phyloP scores from a whole-genome alignment of 2,329 filamentous ascomycete genomes.

The Aspergillus terreus region DNA sequence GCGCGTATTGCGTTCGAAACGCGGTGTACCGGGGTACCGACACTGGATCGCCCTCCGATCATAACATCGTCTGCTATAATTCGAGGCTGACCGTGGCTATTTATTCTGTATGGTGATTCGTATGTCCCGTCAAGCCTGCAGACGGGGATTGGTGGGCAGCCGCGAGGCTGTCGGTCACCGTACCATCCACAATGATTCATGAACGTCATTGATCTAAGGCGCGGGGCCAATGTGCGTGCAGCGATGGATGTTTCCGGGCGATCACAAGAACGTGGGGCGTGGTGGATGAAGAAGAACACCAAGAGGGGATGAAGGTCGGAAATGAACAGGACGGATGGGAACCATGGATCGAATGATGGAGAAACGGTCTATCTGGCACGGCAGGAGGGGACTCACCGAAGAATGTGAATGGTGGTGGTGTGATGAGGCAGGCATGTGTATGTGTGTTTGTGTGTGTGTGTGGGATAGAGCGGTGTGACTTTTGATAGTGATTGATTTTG shows the following conservation, averaged over 20 bases:
- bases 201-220: conserved; percentile 6
- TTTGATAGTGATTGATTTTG: neutral
- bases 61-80: neutral
- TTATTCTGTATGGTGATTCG: neutral
- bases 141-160: neutral
- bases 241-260: conserved; percentile 6
- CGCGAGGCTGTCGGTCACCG: conserved; percentile 1
- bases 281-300: conserved; percentile 9
- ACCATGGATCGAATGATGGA: conserved; percentile 6
- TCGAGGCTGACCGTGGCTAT: neutral
- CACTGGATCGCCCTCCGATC: neutral
- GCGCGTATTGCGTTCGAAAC: neutral
- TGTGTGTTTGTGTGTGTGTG: neutral
- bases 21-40: neutral
- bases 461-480: conserved; percentile 26
- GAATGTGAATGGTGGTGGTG: conserved; percentile 11
- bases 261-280: conserved; percentile 13
- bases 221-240: conserved; percentile 4
- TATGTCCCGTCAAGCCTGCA: neutral
- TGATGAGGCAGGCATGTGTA: conserved; percentile 9
- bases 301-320: neutral
- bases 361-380: neutral
- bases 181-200: conserved; percentile 1
- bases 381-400: neutral
- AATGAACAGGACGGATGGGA: conserved; percentile 2